phyloP scores from a whole-genome alignment of 345 rosid species.

The Corchorus capsularis region DNA sequence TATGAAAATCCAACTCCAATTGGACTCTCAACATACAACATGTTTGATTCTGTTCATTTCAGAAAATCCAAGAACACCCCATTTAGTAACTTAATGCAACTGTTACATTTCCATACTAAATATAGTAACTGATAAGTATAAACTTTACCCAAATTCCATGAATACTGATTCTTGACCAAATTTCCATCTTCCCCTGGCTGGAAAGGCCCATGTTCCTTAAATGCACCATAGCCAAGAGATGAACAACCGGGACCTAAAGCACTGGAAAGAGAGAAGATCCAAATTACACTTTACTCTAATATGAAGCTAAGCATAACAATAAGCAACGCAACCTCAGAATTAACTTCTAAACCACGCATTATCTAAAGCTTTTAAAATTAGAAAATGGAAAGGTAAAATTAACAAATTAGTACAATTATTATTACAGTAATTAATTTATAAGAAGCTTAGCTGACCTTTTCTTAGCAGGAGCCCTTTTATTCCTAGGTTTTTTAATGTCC shows the following conservation, averaged over 20 bases:
- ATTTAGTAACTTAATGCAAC: neutral
- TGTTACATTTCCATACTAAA: too few relatives aligned
- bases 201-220: neutral
- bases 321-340: slow-evolving; percentile 15
- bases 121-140: too few relatives aligned
- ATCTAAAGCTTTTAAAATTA: neutral
- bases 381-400: neutral
- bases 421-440: neutral
- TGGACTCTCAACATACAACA: neutral
- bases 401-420: neutral
- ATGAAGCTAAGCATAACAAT: slow-evolving; percentile 29
- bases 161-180: neutral
- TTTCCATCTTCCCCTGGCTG: neutral
- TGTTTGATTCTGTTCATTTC: neutral
- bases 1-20: neutral
- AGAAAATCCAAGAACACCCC: neutral
- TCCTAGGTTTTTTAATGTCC: slow-evolving; percentile 15
- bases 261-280: neutral
- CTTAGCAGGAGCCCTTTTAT: slow-evolving; percentile 27
- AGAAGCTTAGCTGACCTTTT: slow-evolving; percentile 40
- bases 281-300: slow-evolving; percentile 5
- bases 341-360: slow-evolving; percentile 10
- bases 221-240: neutral
- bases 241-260: neutral
- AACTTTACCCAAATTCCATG: neutral